Conservation (phyloP, 2,329 filamentous ascomycete species). For the Talaromyces funiculosus region DNA sequence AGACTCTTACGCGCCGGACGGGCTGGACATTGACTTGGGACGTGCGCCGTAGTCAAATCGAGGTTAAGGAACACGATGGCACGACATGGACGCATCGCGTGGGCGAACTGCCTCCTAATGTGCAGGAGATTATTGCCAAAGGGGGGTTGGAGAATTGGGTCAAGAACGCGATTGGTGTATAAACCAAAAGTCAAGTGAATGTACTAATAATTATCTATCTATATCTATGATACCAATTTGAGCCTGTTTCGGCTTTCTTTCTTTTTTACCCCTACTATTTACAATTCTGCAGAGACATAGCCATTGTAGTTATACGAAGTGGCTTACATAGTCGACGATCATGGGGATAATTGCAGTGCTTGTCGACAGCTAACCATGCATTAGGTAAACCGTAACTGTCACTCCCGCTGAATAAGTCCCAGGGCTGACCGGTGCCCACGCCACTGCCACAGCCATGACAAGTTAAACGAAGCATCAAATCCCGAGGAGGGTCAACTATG, state of each 20-base stretch:
- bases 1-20: slow-evolving; percentile 63
- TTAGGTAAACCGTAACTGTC: not conserved
- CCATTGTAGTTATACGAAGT: no score
- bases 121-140: slow-evolving; percentile 75
- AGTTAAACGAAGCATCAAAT: not conserved
- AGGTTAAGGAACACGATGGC: slow-evolving; percentile 63
- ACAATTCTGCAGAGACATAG: no score
- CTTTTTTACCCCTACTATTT: no score
- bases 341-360: not conserved
- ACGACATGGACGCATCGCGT: slow-evolving; percentile 72
- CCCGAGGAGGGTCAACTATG: not conserved
- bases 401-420: no score
- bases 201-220: not conserved
- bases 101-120: slow-evolving; percentile 74
- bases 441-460: not conserved
- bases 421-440: not conserved
- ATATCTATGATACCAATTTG: not conserved
- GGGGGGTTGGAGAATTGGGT: slow-evolving; percentile 82
- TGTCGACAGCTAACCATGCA: not conserved
- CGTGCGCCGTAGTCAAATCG: slow-evolving; percentile 63
- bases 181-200: not conserved
- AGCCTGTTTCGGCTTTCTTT: not conserved
- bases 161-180: slow-evolving; percentile 56
- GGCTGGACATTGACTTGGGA: slow-evolving; percentile 85
- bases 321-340: slow-evolving; percentile 1